Percentiles rank a stretch among this genome's conserved stretches.
These are phyloP conservation scores for Kodamaea fukazawae DNA, from an alignment of 805 yeast genomes.

Conservation along the genomic window DNA sequence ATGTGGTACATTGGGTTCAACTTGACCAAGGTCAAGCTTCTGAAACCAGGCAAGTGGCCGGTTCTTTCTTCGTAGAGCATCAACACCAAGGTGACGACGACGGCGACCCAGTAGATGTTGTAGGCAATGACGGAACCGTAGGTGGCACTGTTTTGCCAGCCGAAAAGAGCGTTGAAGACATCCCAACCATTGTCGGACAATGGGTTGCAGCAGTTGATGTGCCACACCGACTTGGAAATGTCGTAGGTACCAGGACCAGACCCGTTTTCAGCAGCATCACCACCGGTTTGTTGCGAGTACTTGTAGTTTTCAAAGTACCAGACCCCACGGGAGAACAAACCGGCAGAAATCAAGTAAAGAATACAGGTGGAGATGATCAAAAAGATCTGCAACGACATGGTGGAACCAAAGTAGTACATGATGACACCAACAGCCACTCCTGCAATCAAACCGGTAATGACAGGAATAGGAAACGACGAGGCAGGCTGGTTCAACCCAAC, in stretches of 20 bases:
- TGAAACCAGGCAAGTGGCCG: slow-evolving; percentile 75
- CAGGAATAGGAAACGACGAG: slow-evolving; percentile 89
- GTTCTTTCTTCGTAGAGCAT: slow-evolving; percentile 81
- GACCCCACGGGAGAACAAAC: slow-evolving; percentile 87
- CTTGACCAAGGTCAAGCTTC: slow-evolving; percentile 34
- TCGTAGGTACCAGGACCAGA: slow-evolving; percentile 95
- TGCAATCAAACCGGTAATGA: slow-evolving; percentile 76
- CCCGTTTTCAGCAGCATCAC: slow-evolving; percentile 92
- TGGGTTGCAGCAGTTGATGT: slow-evolving; percentile 96
- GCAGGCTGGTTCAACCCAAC: slow-evolving; percentile 46
- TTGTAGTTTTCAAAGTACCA: slow-evolving; percentile 80
- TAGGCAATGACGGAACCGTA: slow-evolving; percentile 87
- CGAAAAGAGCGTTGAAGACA: slow-evolving; percentile 87
- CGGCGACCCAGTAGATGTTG: slow-evolving; percentile 80
- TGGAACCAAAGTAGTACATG: slow-evolving; percentile 79
- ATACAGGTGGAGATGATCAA: slow-evolving; percentile 84
- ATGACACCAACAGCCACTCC: slow-evolving; percentile 70
- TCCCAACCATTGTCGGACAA: slow-evolving; percentile 94
- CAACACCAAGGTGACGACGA: slow-evolving; percentile 52
- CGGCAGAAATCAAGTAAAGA: slow-evolving; percentile 86
- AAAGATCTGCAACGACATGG: slow-evolving; percentile 81
- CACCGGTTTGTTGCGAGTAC: slow-evolving; percentile 72
- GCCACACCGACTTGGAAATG: slow-evolving; percentile 80
- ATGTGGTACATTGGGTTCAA: slow-evolving; percentile 37
- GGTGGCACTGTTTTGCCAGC: slow-evolving; percentile 97